phyloP scores from a whole-genome alignment of 352 stramenopile species.

The Globisporangium orthogonon region DNA sequence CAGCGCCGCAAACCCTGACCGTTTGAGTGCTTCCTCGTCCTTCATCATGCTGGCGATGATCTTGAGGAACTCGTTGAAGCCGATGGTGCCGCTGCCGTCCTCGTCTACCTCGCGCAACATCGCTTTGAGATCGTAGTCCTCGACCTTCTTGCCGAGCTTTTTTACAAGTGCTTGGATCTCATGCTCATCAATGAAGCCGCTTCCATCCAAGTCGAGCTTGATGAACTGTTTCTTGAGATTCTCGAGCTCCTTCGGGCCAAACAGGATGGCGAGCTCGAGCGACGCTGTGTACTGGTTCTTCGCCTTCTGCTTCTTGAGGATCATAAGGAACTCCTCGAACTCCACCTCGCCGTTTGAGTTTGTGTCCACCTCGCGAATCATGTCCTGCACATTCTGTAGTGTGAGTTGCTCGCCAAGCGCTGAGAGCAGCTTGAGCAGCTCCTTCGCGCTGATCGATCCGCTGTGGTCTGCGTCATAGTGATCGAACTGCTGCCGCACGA shows the following conservation, averaged over 20 bases:
- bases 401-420: constrained; percentile 55
- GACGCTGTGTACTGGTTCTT: constrained; percentile 62
- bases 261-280: constrained; percentile 53
- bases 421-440: constrained; percentile 53
- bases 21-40: constrained; percentile 18
- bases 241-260: constrained; percentile 53
- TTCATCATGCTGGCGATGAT: constrained; percentile 58
- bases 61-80: constrained; percentile 69
- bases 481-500: constrained; percentile 47
- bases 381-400: constrained; percentile 42
- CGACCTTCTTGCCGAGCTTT: constrained; percentile 40
- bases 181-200: constrained; percentile 58
- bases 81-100: constrained; percentile 57
- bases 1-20: constrained; percentile 39
- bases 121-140: constrained; percentile 39
- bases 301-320: constrained; percentile 48
- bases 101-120: constrained; percentile 66
- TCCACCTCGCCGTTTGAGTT: constrained; percentile 64
- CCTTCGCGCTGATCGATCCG: constrained; percentile 49
- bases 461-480: constrained; percentile 58
- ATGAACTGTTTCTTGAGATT: constrained; percentile 71
- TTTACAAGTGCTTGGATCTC: constrained; percentile 55
- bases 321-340: constrained; percentile 61
- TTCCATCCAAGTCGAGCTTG: constrained; percentile 56
- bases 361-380: constrained; percentile 48